Evolutionary conservation across 768 basidiomycete genomes (phyloP).

Genomic region (Candolleomyces aberdarensis): DNA sequence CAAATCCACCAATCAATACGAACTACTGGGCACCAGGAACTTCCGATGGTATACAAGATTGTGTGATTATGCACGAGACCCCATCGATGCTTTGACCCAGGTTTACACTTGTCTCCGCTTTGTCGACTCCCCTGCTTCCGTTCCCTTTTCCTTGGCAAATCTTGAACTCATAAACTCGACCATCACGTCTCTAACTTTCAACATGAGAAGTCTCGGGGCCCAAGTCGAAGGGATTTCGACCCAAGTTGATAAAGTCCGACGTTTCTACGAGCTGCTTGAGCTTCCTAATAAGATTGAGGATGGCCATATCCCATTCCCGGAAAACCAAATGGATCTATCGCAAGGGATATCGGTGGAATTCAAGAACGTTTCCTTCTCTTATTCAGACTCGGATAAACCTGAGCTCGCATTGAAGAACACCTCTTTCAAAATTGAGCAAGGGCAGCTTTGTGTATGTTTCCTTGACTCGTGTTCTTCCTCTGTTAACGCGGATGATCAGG

Average conservation of each 20-base stretch:
- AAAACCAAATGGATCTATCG: background rate
- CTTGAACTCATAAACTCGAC: slow-evolving; percentile 56
- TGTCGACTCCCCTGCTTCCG: slow-evolving; percentile 55
- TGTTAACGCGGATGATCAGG: slow-evolving; percentile 30
- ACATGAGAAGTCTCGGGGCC: slow-evolving; percentile 36
- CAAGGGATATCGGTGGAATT: slow-evolving; percentile 26
- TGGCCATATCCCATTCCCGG: background rate
- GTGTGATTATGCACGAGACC: slow-evolving; percentile 47
- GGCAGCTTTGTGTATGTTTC: slow-evolving; percentile 67
- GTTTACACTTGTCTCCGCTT: slow-evolving; percentile 62
- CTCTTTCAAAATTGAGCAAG: slow-evolving; percentile 66
- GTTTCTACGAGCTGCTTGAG: background rate
- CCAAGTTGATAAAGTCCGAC: slow-evolving; percentile 46
- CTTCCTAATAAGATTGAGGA: background rate
- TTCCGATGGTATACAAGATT: background rate
- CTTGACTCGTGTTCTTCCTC: background rate
- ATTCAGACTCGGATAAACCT: slow-evolving; percentile 44
- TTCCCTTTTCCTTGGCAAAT: slow-evolving; percentile 63
- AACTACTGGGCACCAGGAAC: no score
- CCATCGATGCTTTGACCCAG: slow-evolving; percentile 58
- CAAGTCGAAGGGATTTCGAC: slow-evolving; percentile 44
- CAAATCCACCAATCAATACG: no score
- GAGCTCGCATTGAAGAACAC: slow-evolving; percentile 52
- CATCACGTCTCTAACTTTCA: slow-evolving; percentile 40
- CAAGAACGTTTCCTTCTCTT: slow-evolving; percentile 71